These are phyloP conservation scores for Arthrobotrys sphaeroides DNA, from an alignment of 2,329 filamentous ascomycete genomes.

Conservation along the genomic window DNA sequence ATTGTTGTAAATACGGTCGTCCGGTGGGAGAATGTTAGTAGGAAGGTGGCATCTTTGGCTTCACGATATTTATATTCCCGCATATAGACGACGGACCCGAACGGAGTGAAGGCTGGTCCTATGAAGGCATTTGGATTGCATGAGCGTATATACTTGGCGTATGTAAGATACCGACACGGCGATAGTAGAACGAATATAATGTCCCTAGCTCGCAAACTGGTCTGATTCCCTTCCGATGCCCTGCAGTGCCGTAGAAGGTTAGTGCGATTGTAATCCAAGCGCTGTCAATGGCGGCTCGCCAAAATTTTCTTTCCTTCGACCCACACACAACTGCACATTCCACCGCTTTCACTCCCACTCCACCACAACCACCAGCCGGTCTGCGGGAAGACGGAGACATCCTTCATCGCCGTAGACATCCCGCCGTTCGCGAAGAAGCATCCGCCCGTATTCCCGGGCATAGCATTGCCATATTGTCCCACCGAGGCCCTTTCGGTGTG, in stretches of 20 bases:
- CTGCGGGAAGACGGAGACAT: background rate
- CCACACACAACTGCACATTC: conserved; percentile 14
- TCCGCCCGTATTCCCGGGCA: background rate
- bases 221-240: background rate
- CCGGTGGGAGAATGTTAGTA: too few relatives aligned
- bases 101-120: background rate
- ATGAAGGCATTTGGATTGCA: too few relatives aligned
- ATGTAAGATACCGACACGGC: conserved; percentile 1
- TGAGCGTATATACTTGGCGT: too few relatives aligned
- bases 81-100: background rate
- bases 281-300: conserved; percentile 23
- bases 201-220: too few relatives aligned
- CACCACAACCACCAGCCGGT: background rate
- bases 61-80: background rate
- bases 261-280: conserved; percentile 1
- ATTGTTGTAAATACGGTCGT: conserved; percentile 67
- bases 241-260: conserved; percentile 2
- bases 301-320: conserved; percentile 39
- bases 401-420: conserved; percentile 6
- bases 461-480: background rate
- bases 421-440: background rate
- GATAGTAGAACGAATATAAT: background rate
- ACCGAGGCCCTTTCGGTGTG: conserved; percentile 23
- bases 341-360: background rate
- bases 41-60: too few relatives aligned